Evolutionary conservation across 2,329 filamentous ascomycete genomes (phyloP), one percentile per base, ranked within the genome.

Genomic region (Aureobasidium sp.): DNA sequence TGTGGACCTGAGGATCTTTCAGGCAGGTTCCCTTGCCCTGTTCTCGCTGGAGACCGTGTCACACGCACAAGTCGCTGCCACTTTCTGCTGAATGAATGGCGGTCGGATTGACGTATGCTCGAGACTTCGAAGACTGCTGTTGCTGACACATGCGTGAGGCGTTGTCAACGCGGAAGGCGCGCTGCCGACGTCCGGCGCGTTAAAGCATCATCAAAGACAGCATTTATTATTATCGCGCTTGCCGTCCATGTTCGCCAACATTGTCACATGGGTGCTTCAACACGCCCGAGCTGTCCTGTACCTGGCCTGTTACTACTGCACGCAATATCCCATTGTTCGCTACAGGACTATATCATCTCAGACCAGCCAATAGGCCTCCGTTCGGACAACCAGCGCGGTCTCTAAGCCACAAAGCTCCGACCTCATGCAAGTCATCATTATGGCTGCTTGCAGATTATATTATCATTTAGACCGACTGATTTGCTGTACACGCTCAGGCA

Each of bases 341-440:
- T 29, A 31, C 36, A 42, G 51, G n/a, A 29, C 14, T 36, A n/a
- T 36, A 15, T n/a, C 15, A 36, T 29, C 15, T 27, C 9, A 41
- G 36, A 37, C 36, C n/a, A 25, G 37, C 51, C 51, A 55, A 55
- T 55, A 42, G 25, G 22, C 15, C 22, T 20, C 15, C 1, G 8
- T n/a, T 37, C 51, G 51, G 51, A 55, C 36, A 14, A 3, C 17
- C 37, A 42, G 37, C 36, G 37, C 51, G 22, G 15, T 8, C 6
- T n/a, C 20, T 17, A 55, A 31, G 51, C 51, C 51, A 55, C 51
- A 55, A 22, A 34, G 17, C 27, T 57, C 29, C 39, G 7, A 57
- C 20, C 37, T 17, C 27, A 41, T 57, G 53, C 53, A 57, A 17
- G 53, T 45, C 53, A 57, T 57, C 53, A 34, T 45, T 20, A 34